Evolutionary conservation across 2,329 filamentous ascomycete species (phyloP).

Genomic region (Fusarium camptoceras): DNA sequence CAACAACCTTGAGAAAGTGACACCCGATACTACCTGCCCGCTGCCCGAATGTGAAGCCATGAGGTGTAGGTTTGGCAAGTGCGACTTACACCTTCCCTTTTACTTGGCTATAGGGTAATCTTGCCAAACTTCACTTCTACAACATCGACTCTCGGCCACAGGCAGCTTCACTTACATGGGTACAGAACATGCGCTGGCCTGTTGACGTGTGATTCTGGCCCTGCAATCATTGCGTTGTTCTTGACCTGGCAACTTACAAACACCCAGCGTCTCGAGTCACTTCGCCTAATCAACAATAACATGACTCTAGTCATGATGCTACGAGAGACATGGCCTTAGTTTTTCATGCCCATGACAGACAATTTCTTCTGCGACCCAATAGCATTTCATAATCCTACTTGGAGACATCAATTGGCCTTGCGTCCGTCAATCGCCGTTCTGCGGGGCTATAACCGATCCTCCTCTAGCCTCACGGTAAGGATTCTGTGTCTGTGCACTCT

Average conservation of each 20-base stretch:
- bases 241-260: not conserved
- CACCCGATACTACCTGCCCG: not conserved
- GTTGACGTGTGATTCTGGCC: not conserved
- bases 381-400: slow-evolving; percentile 27
- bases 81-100: not conserved
- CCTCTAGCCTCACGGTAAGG: slow-evolving; percentile 23
- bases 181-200: slow-evolving; percentile 3
- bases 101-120: slow-evolving; percentile 24
- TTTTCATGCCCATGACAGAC: slow-evolving; percentile 23
- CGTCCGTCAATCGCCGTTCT: slow-evolving; percentile 47
- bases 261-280: not conserved
- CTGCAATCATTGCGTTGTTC: not conserved
- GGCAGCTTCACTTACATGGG: slow-evolving; percentile 10
- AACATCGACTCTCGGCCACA: not conserved
- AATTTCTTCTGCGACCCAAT: slow-evolving; percentile 48
- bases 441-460: slow-evolving; percentile 41
- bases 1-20: not conserved
- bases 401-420: slow-evolving; percentile 44
- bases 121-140: not conserved
- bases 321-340: slow-evolving; percentile 7
- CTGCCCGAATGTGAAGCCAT: not conserved
- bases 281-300: slow-evolving; percentile 9
- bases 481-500: slow-evolving; percentile 22
- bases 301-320: slow-evolving; percentile 9
- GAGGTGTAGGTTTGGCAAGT: slow-evolving; percentile 6